Evolutionary conservation across 2,329 filamentous ascomycete species (phyloP), one percentile per base, ranked within the genome.

Genomic region (Dothiorella sarmentorum): DNA sequence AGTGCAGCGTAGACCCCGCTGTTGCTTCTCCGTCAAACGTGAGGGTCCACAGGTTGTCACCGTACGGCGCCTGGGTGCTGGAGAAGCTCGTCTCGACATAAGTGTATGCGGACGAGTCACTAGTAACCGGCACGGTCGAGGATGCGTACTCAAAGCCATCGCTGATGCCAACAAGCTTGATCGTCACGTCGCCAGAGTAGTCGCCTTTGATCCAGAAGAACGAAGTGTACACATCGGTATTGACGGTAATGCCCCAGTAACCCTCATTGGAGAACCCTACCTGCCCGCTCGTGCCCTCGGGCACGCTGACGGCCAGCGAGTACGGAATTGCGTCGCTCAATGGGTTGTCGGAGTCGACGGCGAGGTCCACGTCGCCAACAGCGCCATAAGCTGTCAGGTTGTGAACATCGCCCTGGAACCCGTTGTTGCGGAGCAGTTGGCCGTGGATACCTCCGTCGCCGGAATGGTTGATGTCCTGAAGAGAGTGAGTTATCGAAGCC

Each of bases 341-440:
- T 5, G 58, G 58, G 11, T 38, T 52, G 26, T 29, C 11, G 2
- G 35, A 42, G 33, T 59, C 45, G 18, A 60, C 43, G 10, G 68
- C 62, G 4, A 75, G 55, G 0, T 57, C 61, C 6, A 68, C 68
- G n/a, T 61, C 63, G 3, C 66, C 67, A 2, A 73, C 64, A 15
- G 67, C 60, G n/a, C 60, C 61, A 66, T 69, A 75, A 1, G 68
- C 70, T 24, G 68, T 70, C 6, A 63, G 44, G 33, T 52, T 61
- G 63, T 57, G 57, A 43, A 62, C 43, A 20, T 53, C 52, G 45
- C 57, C 57, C 31, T 59, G 57, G 24, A 59, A 59, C 22, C 57
- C 57, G 27, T 59, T 59, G 40, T 59, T 59, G n/a, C 57, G 57
- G n/a, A 59, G 49, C 9, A 59, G 57, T 27, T 59, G 57, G 31